These are phyloP conservation scores for Sicyos edulis DNA, from an alignment of 306 rosid genomes.

Conservation along the genomic window DNA sequence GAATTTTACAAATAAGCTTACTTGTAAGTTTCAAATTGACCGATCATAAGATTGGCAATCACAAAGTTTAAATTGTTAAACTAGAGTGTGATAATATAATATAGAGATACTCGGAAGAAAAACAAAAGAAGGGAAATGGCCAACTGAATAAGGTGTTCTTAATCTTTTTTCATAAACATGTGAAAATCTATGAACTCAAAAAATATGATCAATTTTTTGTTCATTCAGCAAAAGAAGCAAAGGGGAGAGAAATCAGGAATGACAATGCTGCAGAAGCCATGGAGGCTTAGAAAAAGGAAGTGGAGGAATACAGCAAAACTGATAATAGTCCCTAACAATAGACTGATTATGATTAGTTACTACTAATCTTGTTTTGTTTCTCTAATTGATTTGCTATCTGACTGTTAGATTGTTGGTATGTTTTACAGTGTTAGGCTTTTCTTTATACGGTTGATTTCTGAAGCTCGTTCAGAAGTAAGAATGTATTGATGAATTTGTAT, in stretches of 20 bases:
- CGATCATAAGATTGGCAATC: neutral
- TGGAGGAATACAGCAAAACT: neutral
- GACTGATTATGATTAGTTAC: neutral
- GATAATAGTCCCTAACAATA: conserved; percentile 21
- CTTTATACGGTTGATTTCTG: too few relatives aligned
- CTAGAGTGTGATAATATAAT: neutral
- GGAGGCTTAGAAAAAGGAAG: conserved; percentile 52
- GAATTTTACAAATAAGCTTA: too few relatives aligned
- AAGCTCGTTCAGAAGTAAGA: too few relatives aligned
- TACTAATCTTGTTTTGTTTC: conserved; percentile 14
- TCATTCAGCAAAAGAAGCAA: neutral
- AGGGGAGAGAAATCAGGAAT: conserved; percentile 31
- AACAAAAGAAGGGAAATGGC: neutral
- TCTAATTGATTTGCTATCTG: neutral
- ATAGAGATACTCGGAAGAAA: neutral
- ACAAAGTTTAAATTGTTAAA: neutral
- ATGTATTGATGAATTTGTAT: too few relatives aligned
- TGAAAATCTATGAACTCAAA: neutral
- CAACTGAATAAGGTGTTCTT: neutral
- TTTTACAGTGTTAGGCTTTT: too few relatives aligned
- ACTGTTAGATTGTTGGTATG: too few relatives aligned
- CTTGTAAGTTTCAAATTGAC: too few relatives aligned
- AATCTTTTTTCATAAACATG: neutral
- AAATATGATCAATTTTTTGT: neutral
- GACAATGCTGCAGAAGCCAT: conserved; percentile 70